Evolutionary conservation across 805 yeast species (phyloP).

Genomic region (Wickerhamomyces ciferrii): DNA sequence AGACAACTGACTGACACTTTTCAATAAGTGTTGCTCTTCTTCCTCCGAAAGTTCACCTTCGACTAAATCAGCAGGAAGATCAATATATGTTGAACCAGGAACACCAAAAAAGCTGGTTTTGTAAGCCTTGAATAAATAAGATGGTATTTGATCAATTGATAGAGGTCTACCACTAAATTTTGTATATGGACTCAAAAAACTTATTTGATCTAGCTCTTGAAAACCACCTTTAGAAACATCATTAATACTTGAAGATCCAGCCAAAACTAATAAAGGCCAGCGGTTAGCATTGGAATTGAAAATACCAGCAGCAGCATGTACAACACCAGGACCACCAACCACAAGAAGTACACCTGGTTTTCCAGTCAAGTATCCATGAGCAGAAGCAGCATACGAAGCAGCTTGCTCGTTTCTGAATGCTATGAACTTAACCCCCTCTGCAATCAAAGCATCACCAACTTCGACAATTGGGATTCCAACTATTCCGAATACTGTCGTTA

Average conservation of each 20-base stretch:
- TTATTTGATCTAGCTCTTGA: constrained; percentile 66
- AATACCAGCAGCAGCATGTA: constrained; percentile 64
- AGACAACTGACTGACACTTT: constrained; percentile 3
- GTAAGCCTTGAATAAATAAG: constrained; percentile 40
- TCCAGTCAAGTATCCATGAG: constrained; percentile 61
- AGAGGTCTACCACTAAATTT: constrained; percentile 47
- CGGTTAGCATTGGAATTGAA: constrained; percentile 57
- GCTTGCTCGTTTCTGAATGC: constrained; percentile 68
- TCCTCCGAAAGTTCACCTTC: constrained; percentile 9
- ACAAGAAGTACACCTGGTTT: constrained; percentile 63
- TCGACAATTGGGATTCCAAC: constrained; percentile 78
- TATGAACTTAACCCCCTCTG: constrained; percentile 48
- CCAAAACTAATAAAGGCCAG: constrained; percentile 62
- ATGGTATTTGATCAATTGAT: constrained; percentile 28
- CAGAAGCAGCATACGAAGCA: constrained; percentile 73
- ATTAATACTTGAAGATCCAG: constrained; percentile 51
- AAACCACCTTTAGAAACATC: constrained; percentile 57
- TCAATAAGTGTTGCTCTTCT: constrained; percentile 1
- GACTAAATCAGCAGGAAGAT: constrained; percentile 59
- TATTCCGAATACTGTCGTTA: constrained; percentile 57
- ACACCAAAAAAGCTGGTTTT: constrained; percentile 39
- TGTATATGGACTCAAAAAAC: constrained; percentile 39
- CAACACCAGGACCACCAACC: constrained; percentile 74
- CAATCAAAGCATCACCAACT: constrained; percentile 55
- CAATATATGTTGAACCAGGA: constrained; percentile 61